Base-by-base conservation (phyloP, 257 asterid species). In the Cruciata laevipes region DNA sequence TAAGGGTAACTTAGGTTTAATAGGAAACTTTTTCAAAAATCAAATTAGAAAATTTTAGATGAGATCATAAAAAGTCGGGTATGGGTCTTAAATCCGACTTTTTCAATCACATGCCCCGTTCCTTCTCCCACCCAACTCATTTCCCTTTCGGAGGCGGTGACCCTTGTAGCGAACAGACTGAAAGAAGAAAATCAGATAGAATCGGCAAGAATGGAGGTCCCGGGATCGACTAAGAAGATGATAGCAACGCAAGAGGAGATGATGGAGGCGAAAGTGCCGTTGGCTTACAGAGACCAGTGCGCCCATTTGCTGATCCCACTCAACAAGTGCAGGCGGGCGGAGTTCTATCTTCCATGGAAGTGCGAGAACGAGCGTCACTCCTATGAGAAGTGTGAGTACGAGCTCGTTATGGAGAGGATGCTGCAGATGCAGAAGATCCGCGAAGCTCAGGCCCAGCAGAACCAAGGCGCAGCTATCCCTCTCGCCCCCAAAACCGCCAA, bases 371-470 rank as follows among this genome's bases (percentile, higher is more conserved):
- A 90, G 74, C 93, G 97, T 74, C 97, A 88, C 72, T 6, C 84
- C 32, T 93, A 93, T 18, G 96, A 93, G 74, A 93, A 93, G 81
- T 93, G 98, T 70, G 96, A 69, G 64, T 93, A 93, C 86, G 98
- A 90, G 79, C 97, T 93, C 71, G 94, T 93, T 18, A 93, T 93
- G 98, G 97, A 93, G 68, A 85, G 97, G 71, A 90, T 93, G 98
- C 95, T 93, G 14, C 96, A 90, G 84, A 87, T 90, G 98, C 90
- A 86, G 91, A 89, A 88, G 94, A 87, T 89, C 85, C 96, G 97
- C n/a, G 91, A 87, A 47, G 90, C 86, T 38, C 89, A 87, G 57
- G 58, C 75, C 76, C 82, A 65, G 65, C 70, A 82, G 70, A 68
- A 70, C 11, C 78, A 69, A 69, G 72, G 72, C 56, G 68, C 30